Conservation (phyloP, 2,329 filamentous ascomycete genomes). For the Cordyceps tenuipes region DNA sequence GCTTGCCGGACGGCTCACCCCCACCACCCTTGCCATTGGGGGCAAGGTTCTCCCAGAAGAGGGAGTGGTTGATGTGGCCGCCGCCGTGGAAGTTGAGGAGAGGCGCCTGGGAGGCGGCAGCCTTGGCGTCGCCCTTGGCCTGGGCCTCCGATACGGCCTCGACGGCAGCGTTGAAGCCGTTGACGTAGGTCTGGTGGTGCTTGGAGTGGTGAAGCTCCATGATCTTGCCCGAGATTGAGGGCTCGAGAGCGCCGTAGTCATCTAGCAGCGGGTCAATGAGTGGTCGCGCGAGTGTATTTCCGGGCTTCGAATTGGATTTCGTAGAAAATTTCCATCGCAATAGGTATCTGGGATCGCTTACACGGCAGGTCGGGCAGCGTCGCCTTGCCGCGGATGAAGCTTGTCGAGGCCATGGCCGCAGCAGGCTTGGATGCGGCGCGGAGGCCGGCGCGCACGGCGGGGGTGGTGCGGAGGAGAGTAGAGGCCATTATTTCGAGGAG, state of each 20-base stretch:
- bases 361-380: conserved; percentile 81
- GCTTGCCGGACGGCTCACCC: conserved; percentile 52
- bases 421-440: conserved; percentile 55
- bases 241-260: conserved; percentile 93
- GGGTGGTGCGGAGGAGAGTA: conserved; percentile 62
- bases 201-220: conserved; percentile 95
- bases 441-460: conserved; percentile 61
- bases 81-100: conserved; percentile 73
- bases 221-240: conserved; percentile 75
- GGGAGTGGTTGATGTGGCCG: conserved; percentile 77
- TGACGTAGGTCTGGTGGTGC: conserved; percentile 92
- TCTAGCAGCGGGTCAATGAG: conserved; percentile 45
- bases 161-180: conserved; percentile 71
- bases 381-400: conserved; percentile 78
- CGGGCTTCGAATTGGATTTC: not conserved
- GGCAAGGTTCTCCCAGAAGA: conserved; percentile 78
- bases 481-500: conserved; percentile 55
- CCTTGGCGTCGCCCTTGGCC: conserved; percentile 49
- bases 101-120: conserved; percentile 42
- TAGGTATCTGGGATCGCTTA: conserved; percentile 22
- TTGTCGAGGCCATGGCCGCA: conserved; percentile 61
- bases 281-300: not conserved
- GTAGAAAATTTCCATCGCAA: not conserved
- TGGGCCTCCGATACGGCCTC: conserved; percentile 62
- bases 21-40: conserved; percentile 55